Conservation (phyloP, 2,329 filamentous ascomycete genomes). For the Ophiostoma himal-ulmi region DNA sequence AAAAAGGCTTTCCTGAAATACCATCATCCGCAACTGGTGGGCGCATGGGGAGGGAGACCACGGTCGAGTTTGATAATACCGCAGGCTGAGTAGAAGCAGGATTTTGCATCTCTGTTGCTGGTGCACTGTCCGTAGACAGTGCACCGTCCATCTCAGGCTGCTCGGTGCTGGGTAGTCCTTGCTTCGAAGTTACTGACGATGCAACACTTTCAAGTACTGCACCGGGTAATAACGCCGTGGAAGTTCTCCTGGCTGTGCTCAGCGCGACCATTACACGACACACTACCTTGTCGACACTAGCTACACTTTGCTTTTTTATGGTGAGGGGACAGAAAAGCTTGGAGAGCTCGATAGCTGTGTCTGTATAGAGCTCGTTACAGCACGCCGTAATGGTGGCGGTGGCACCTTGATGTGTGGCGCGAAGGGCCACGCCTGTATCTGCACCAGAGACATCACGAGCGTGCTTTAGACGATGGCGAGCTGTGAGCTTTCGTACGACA, state of each 20-base stretch:
- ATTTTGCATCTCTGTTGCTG: not conserved
- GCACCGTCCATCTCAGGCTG: conserved; percentile 1
- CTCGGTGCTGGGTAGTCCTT: conserved; percentile 5
- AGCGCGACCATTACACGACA: conserved; percentile 41
- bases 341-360: conserved; percentile 45
- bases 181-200: not conserved
- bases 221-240: not conserved
- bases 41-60: conserved; percentile 24
- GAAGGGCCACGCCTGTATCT: conserved; percentile 28
- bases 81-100: not conserved
- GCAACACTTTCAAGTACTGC: conserved; percentile 9
- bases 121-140: not conserved
- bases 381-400: conserved; percentile 37
- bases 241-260: not conserved
- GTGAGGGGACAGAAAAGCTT: conserved; percentile 47
- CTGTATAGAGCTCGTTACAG: conserved; percentile 44
- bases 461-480: conserved; percentile 45
- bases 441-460: conserved; percentile 32
- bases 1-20: conserved; percentile 51
- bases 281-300: conserved; percentile 42
- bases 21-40: conserved; percentile 41
- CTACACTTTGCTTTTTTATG: conserved; percentile 36
- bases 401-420: conserved; percentile 20
- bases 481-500: conserved; percentile 41
- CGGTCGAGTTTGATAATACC: not conserved